Base-by-base conservation (phyloP, 345 rosid species). In the Melastoma malabathricum region DNA sequence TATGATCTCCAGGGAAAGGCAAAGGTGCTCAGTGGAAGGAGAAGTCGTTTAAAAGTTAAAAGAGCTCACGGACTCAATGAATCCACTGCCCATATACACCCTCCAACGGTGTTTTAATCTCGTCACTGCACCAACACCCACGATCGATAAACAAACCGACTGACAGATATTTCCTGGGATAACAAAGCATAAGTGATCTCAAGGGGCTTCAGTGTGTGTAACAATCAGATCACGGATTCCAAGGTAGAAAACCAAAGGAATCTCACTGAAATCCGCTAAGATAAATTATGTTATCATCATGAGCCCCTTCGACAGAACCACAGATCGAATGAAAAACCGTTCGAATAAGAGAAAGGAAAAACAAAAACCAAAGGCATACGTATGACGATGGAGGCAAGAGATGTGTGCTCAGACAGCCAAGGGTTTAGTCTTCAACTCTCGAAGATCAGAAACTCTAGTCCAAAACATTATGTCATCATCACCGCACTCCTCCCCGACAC, bases 181-280 rank as follows among this genome's bases (percentile, higher is more conserved):
- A 0, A 1, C 3, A 9, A 14, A 5, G 19, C 16, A 13, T 18
- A 1, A 18, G 13, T 22, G 45, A 4, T 15, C 5, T 1, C 1
- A 5, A 46, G 15, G 29, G 75, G 96, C 96, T 68, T 86, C 98
- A 84, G 98, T 77, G 96, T 90, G 98, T 90, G 98, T 86, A 90
- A 90, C 98, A 89, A 68, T 86, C 87, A 84, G 94, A 78, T 90
- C 96, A 82, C 68, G 50, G 98, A 71, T 59, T 34, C 12, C 6
- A 12, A 22, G 25, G 25, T 1, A 22, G 25, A 22, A 22, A 2
- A 22, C 25, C 25, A 43, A 47, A n/a, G 55, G 55, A 54, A 69
- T 67, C 98, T 86, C 96, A 81, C 86, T 83, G 96, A 90, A 90
- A 90, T 86, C 96, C 98, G 94, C 94, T 86, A 92, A 92, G 93